phyloP scores from a whole-genome alignment of 2,329 filamentous ascomycete species.

The Aspergillus sp. region DNA sequence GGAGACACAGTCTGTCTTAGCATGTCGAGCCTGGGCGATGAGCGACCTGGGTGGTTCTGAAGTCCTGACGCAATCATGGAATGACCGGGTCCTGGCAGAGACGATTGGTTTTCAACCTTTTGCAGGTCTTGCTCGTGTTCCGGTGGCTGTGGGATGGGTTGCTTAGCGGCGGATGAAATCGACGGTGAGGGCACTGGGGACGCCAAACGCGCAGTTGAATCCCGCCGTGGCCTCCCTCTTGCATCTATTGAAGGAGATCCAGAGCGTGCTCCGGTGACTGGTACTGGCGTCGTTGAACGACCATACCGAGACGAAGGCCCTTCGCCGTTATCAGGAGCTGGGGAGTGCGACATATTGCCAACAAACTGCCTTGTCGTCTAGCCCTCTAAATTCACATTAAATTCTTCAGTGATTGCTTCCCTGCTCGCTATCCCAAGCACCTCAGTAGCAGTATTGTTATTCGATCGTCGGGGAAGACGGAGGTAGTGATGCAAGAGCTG shows the following conservation, averaged over 20 bases:
- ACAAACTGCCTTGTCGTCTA: neutral
- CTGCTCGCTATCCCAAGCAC: too few relatives aligned
- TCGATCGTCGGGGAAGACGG: neutral
- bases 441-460: too few relatives aligned
- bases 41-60: slow-evolving; percentile 59
- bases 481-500: neutral
- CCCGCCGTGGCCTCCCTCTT: slow-evolving; percentile 39
- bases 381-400: too few relatives aligned
- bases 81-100: slow-evolving; percentile 65
- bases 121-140: slow-evolving; percentile 54
- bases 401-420: too few relatives aligned
- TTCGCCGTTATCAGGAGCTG: slow-evolving; percentile 31
- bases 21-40: slow-evolving; percentile 34
- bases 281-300: slow-evolving; percentile 25
- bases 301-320: slow-evolving; percentile 26
- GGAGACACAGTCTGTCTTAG: slow-evolving; percentile 52
- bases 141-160: slow-evolving; percentile 32
- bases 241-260: slow-evolving; percentile 31
- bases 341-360: slow-evolving; percentile 11
- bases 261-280: slow-evolving; percentile 23
- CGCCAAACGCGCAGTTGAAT: slow-evolving; percentile 47
- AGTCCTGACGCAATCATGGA: slow-evolving; percentile 86
- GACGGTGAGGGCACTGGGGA: slow-evolving; percentile 47
- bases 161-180: slow-evolving; percentile 29
- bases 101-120: slow-evolving; percentile 50